Conservation (phyloP, 2,329 filamentous ascomycete genomes). For the Sporothrix brunneoviolacea region DNA sequence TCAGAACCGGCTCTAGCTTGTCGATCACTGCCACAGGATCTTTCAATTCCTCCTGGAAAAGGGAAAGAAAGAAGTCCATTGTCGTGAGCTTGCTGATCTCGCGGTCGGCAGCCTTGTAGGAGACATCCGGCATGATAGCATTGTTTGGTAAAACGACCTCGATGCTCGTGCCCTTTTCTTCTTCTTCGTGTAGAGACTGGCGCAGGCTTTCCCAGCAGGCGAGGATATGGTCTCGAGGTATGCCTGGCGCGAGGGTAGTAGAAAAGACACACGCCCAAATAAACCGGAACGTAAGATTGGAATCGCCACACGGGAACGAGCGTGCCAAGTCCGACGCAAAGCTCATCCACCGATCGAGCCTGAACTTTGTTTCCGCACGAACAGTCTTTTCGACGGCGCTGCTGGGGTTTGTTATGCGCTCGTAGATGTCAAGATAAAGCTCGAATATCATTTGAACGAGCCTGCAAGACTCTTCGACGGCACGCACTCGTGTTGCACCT, state of each 20-base stretch:
- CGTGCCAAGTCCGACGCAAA: constrained; percentile 41
- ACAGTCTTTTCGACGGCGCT: constrained; percentile 45
- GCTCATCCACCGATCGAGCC: constrained; percentile 46
- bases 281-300: constrained; percentile 44
- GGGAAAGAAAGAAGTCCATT: constrained; percentile 88
- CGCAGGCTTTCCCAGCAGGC: constrained; percentile 53
- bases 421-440: constrained; percentile 55
- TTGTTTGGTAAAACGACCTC: constrained; percentile 72
- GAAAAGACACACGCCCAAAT: constrained; percentile 51
- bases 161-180: constrained; percentile 26
- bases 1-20: constrained; percentile 84
- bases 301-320: constrained; percentile 28
- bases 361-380: constrained; percentile 42
- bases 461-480: constrained; percentile 28
- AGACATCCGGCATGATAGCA: constrained; percentile 79
- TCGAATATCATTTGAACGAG: constrained; percentile 55
- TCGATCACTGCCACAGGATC: constrained; percentile 84
- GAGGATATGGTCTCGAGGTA: constrained; percentile 49
- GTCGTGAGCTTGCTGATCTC: constrained; percentile 90
- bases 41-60: constrained; percentile 77
- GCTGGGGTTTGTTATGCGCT: constrained; percentile 50
- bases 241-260: constrained; percentile 46
- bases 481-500: background rate
- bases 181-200: constrained; percentile 39
- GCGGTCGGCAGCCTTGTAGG: constrained; percentile 72